These are phyloP conservation scores for Epichloe baconii DNA, from an alignment of 2,329 filamentous ascomycete species.

Conservation along the genomic window DNA sequence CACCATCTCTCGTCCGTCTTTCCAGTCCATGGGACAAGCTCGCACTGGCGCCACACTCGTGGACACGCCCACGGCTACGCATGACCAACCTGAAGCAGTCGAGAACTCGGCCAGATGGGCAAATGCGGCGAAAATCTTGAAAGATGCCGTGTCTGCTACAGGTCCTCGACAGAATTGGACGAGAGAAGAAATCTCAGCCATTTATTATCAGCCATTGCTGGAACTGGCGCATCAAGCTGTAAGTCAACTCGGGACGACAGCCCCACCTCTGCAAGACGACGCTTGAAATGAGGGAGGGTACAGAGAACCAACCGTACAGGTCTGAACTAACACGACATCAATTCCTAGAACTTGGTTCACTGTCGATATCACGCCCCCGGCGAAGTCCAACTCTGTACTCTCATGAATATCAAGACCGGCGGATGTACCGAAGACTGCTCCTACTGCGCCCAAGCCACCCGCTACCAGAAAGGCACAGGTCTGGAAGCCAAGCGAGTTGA, in stretches of 20 bases:
- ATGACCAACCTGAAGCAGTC: conserved; percentile 2
- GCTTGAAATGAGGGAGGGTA: neutral
- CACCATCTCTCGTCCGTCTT: neutral
- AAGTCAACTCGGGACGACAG: conserved; percentile 15
- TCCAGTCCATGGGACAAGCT: neutral
- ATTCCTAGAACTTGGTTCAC: conserved; percentile 55
- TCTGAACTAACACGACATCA: conserved; percentile 7
- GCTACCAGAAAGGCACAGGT: conserved; percentile 63
- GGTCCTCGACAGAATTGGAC: conserved; percentile 64
- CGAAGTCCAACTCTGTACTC: conserved; percentile 80
- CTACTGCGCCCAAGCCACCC: conserved; percentile 82
- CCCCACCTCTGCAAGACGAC: neutral
- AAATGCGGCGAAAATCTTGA: conserved; percentile 22
- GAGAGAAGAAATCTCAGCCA: conserved; percentile 63
- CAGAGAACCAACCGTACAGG: neutral
- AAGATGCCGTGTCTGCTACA: conserved; percentile 44
- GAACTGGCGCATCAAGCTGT: conserved; percentile 66
- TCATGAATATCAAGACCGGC: conserved; percentile 95
- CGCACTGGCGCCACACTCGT: conserved; percentile 8
- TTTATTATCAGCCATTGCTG: conserved; percentile 73
- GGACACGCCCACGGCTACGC: conserved; percentile 6
- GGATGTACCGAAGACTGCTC: conserved; percentile 88
- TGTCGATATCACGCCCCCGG: conserved; percentile 75
- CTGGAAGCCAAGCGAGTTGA: conserved; percentile 70
- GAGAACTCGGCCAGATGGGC: conserved; percentile 4